Base-by-base conservation (phyloP, 164 flowering plant species). In the Berberis vulgaris region DNA sequence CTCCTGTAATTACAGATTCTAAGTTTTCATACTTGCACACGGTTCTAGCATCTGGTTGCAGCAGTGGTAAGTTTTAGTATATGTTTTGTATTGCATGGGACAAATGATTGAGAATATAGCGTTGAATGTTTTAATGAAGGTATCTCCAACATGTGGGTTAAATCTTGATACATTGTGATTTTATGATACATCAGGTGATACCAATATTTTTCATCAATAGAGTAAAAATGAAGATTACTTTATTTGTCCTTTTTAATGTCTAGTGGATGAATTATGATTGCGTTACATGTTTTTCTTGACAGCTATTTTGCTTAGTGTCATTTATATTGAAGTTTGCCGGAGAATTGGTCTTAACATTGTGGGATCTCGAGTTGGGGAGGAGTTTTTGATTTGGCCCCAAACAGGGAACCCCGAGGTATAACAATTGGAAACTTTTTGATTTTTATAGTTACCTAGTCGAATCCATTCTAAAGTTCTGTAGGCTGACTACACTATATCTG, bases 341-440 rank as follows among this genome's bases (percentile, higher is more conserved):
- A 77, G 89, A 66, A 84, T 86, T 67, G 83, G 88, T 61, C 67
- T 86, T 63, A 75, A 66, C 54, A 78, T 83, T 62, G 72, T 83
- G 62, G 87, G 92, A 75, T 81, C 87, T 73, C 86, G 86, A 65
- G 84, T 83, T 73, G 92, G 89, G 76, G 86, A 86, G 67, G 87
- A 83, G 49, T 83, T 86, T 79, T 72, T 83, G 75, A 84, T 84
- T 62, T 86, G 92, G 92, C 92, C 92, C 62, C 81, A 77, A 68
- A 83, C 82, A 1, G 81, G 69, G 63, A 75, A 78, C 65, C 84
- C 79, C 10, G 86, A 83, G 85, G 91, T 86, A 59, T 55, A 6
- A 52, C n/a, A 40, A 7, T 41, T 45, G n/a, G 26, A 26, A 26
- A 26, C 26, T 45, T 26, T 46, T 1, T 66, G 47, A 58, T 3